Evolutionary conservation across 306 rosid species (phyloP).

Genomic region (Castanospermum australe): DNA sequence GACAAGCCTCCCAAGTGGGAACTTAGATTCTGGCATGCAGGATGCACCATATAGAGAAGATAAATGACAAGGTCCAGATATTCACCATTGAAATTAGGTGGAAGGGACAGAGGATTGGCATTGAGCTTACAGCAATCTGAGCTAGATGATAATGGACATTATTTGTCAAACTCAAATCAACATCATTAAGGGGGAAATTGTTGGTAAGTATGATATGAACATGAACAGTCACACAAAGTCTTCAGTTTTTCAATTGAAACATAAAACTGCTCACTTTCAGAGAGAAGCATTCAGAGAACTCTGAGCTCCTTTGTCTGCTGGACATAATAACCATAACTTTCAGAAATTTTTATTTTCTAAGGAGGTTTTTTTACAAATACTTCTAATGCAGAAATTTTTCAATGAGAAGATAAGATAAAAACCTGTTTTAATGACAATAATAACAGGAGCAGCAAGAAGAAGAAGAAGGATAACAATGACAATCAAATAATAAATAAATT

Average conservation of each 20-base stretch:
- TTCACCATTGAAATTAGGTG: not conserved
- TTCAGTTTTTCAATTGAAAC: not conserved
- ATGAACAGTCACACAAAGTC: not conserved
- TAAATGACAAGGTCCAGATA: not conserved
- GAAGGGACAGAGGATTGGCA: not conserved
- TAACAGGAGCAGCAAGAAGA: conserved; percentile 9
- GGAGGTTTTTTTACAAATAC: not conserved
- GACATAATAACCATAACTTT: conserved; percentile 2
- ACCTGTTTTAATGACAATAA: not conserved
- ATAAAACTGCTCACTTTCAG: not conserved
- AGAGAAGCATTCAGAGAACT: not conserved
- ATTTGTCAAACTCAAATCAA: not conserved
- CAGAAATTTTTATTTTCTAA: not conserved
- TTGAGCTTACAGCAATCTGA: not conserved
- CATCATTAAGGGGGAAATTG: not conserved
- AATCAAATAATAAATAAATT: not conserved
- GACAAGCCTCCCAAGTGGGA: not conserved
- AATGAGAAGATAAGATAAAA: not conserved
- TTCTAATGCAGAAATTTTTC: not conserved
- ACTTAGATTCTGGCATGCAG: not conserved
- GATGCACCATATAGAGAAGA: not conserved
- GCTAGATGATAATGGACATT: not conserved
- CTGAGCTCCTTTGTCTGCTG: not conserved
- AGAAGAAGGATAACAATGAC: not conserved
- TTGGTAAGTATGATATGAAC: not conserved